Evolutionary conservation across 176 grass and related monocot species (phyloP).

Genomic region (Elaeis guineensis): DNA sequence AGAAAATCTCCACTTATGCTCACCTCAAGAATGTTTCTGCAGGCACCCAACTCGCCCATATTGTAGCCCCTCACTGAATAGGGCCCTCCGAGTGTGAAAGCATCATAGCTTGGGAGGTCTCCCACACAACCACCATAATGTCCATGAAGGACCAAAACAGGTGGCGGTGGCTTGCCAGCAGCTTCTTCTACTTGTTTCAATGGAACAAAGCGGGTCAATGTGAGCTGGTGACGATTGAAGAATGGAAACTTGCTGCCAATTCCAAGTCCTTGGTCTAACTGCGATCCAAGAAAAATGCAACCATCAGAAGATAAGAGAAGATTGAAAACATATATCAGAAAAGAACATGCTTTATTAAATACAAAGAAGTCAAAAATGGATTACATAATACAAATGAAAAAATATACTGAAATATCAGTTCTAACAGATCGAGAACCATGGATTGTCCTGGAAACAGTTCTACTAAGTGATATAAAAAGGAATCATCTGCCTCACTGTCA

Average conservation of each 20-base stretch:
- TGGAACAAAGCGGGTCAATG: conserved; percentile 73
- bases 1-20: conserved; percentile 5
- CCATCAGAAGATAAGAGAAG: no score
- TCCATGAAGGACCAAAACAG: conserved; percentile 83
- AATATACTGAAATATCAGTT: no score
- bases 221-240: conserved; percentile 93
- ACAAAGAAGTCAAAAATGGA: no score
- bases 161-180: conserved; percentile 56
- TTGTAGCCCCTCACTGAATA: conserved; percentile 89
- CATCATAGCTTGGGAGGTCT: conserved; percentile 92
- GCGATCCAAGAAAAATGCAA: conserved; percentile 14
- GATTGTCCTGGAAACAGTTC: no score
- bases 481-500: no score
- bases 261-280: conserved; percentile 96
- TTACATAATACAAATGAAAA: no score
- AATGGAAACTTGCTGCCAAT: conserved; percentile 89
- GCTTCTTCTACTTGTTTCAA: conserved; percentile 81
- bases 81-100: conserved; percentile 85
- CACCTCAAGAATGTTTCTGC: conserved; percentile 95
- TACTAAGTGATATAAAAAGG: no score
- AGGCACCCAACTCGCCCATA: conserved; percentile 85
- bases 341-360: no score
- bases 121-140: conserved; percentile 92
- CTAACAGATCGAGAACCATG: no score
- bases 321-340: no score